Conservation (phyloP, 139 green algal genomes). For the Tetradesmus obliquus region DNA sequence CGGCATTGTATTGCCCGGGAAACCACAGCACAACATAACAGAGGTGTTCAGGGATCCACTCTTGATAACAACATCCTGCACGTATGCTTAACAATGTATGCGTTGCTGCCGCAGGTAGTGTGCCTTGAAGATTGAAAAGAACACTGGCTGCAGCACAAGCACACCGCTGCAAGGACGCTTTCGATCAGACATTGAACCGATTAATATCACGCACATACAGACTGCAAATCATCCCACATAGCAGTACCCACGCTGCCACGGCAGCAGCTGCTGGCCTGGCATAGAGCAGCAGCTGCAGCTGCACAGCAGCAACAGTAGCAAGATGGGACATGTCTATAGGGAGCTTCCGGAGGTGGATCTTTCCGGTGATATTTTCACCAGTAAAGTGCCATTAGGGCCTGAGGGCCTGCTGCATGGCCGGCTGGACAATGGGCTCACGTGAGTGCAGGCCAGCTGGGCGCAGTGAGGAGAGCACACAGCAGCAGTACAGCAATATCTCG, state of each 20-base stretch:
- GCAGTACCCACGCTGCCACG: background rate
- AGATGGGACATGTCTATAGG: constrained; percentile 17
- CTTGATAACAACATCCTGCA: background rate
- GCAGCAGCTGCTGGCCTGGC: background rate
- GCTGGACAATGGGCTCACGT: constrained; percentile 38
- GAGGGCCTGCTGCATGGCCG: constrained; percentile 23
- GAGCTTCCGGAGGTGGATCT: constrained; percentile 4
- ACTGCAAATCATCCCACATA: background rate
- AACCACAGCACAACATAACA: background rate
- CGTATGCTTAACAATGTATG: too few species aligned
- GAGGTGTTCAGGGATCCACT: background rate
- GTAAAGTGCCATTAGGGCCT: constrained; percentile 19
- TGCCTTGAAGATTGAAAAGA: too few species aligned
- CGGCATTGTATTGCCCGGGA: background rate
- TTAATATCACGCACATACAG: too few species aligned
- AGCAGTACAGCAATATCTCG: background rate
- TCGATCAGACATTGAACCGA: background rate
- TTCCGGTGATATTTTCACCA: constrained; percentile 19
- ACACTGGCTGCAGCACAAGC: too few species aligned
- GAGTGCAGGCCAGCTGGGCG: background rate
- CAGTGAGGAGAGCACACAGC: background rate
- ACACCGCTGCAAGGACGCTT: background rate
- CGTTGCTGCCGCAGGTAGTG: too few species aligned
- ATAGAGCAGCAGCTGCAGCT: background rate
- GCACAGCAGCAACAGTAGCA: background rate